Percentiles rank a stretch among this genome's conserved stretches.
Conservation (phyloP, 2,329 filamentous ascomycete genomes). For the Colletotrichum tropicale region DNA sequence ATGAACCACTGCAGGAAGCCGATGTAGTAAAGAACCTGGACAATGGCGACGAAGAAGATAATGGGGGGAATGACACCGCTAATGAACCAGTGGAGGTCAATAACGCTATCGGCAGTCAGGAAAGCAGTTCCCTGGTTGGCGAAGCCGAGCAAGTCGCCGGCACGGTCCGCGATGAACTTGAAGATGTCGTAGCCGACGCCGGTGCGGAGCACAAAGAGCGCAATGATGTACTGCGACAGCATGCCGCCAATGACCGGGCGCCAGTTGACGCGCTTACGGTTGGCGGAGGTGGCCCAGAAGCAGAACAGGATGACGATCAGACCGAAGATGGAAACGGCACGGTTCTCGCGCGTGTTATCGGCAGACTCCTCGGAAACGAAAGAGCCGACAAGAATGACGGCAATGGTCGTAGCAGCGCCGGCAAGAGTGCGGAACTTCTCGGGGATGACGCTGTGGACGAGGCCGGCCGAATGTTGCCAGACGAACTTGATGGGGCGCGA, state of each 20-base stretch:
- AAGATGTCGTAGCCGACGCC: slow-evolving; percentile 87
- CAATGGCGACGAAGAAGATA: slow-evolving; percentile 95
- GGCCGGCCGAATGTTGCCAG: slow-evolving; percentile 70
- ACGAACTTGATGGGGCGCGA: slow-evolving; percentile 68
- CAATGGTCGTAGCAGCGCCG: slow-evolving; percentile 68
- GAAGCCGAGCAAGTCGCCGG: slow-evolving; percentile 76
- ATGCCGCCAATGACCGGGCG: slow-evolving; percentile 88
- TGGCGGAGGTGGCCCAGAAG: slow-evolving; percentile 74
- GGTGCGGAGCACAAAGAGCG: slow-evolving; percentile 86
- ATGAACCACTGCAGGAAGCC: slow-evolving; percentile 90
- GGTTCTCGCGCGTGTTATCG: slow-evolving; percentile 81
- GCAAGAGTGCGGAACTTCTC: slow-evolving; percentile 66
- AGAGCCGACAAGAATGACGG: slow-evolving; percentile 77
- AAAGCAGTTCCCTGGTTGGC: slow-evolving; percentile 76
- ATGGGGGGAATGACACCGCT: slow-evolving; percentile 84
- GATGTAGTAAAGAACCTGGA: slow-evolving; percentile 83
- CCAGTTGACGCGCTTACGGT: slow-evolving; percentile 70
- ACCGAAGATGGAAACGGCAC: slow-evolving; percentile 82
- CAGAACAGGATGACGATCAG: slow-evolving; percentile 70
- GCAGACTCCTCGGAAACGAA: slow-evolving; percentile 73
- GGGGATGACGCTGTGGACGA: slow-evolving; percentile 67
- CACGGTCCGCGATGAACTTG: slow-evolving; percentile 81
- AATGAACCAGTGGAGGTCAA: slow-evolving; percentile 69
- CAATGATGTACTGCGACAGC: slow-evolving; percentile 86
- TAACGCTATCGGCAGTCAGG: slow-evolving; percentile 58